A percentile compares a stretch with the other conserved stretches of the same genome.
Conservation (phyloP, 768 basidiomycete genomes). For the Xerocomus spinulosus region DNA sequence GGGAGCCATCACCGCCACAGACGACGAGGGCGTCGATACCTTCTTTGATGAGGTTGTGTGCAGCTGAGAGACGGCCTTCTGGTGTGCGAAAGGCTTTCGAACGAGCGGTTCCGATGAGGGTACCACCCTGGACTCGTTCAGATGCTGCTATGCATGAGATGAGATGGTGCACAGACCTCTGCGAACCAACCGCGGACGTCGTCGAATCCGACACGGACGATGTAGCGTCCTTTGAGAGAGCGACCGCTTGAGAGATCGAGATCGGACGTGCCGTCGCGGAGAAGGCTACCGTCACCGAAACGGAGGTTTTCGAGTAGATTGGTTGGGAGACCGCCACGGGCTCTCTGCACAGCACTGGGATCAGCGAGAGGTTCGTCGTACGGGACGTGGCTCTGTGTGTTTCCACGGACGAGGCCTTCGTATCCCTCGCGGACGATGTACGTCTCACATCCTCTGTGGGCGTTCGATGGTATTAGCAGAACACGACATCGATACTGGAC, state of each 20-base stretch:
- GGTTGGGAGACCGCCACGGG: constrained; percentile 22
- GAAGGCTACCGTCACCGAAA: constrained; percentile 74
- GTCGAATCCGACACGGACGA: constrained; percentile 96
- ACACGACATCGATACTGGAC: constrained; percentile 22
- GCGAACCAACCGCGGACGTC: constrained; percentile 95
- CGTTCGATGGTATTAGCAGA: neutral
- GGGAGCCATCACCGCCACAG: constrained; percentile 94
- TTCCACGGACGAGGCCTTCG: constrained; percentile 96
- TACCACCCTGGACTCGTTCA: constrained; percentile 64
- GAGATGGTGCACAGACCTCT: constrained; percentile 49
- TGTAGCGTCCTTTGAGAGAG: constrained; percentile 85
- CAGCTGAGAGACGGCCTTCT: constrained; percentile 87
- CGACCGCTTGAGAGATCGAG: constrained; percentile 61
- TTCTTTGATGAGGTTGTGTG: constrained; percentile 88
- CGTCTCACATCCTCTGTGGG: constrained; percentile 77
- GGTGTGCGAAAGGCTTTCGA: constrained; percentile 77
- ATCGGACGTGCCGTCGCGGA: constrained; percentile 81
- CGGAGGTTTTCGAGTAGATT: constrained; percentile 67
- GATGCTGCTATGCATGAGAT: neutral
- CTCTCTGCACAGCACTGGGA: constrained; percentile 14
- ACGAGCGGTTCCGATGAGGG: constrained; percentile 90
- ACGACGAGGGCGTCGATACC: constrained; percentile 97
- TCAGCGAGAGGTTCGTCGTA: constrained; percentile 29
- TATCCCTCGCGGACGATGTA: constrained; percentile 98
- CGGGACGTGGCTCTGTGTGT: constrained; percentile 31